Conservation (phyloP, 2,329 filamentous ascomycete species). For the Zasmidium cellare region DNA sequence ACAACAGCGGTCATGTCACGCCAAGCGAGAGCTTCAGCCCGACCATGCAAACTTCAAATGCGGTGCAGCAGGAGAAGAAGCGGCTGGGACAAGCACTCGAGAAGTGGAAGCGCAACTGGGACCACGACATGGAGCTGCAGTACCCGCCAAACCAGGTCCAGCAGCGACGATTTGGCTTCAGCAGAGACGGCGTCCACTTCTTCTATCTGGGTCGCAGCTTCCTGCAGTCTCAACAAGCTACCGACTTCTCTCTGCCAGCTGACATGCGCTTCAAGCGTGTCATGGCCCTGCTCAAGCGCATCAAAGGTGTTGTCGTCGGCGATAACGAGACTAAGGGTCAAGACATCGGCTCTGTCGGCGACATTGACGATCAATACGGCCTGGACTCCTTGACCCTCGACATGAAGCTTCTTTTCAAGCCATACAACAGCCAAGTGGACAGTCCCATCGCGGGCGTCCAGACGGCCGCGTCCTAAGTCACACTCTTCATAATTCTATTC, state of each 20-base stretch:
- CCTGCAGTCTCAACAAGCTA: constrained; percentile 52
- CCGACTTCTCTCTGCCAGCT: constrained; percentile 55
- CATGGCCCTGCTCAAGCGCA: constrained; percentile 60
- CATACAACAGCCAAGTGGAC: constrained; percentile 43
- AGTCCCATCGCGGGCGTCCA: constrained; percentile 35
- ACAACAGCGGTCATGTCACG: constrained; percentile 43
- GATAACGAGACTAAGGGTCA: constrained; percentile 67
- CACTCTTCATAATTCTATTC: constrained; percentile 4
- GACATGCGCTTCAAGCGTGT: constrained; percentile 62
- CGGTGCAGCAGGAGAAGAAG: constrained; percentile 51
- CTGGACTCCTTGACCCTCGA: constrained; percentile 63
- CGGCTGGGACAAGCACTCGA: constrained; percentile 58
- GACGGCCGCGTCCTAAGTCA: constrained; percentile 19
- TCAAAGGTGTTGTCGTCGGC: constrained; percentile 60
- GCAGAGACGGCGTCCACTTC: constrained; percentile 69
- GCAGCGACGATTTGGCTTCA: constrained; percentile 67
- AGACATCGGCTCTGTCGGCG: constrained; percentile 66
- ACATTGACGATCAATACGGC: constrained; percentile 68
- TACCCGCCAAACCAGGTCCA: constrained; percentile 58
- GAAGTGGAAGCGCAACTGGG: constrained; percentile 73
- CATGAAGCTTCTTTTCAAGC: constrained; percentile 70
- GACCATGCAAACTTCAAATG: constrained; percentile 43
- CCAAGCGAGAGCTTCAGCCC: constrained; percentile 41
- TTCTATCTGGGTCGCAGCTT: constrained; percentile 70
- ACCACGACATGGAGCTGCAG: constrained; percentile 67